phyloP scores from a whole-genome alignment of 352 stramenopile genomes.

The Elongisporangium prolatum region DNA sequence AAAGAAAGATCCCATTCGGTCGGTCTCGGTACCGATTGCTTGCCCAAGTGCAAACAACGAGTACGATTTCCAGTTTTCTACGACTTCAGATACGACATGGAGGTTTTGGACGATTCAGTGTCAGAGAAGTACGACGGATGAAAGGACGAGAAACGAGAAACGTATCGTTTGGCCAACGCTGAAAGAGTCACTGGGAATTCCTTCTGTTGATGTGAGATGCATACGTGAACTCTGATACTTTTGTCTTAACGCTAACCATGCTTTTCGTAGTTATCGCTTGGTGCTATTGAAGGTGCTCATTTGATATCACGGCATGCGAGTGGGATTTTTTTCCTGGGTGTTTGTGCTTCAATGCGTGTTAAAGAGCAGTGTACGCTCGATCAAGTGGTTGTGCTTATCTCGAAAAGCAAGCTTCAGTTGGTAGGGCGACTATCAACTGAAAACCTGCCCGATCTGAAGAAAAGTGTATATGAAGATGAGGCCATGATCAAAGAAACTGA shows the following conservation, averaged over 20 bases:
- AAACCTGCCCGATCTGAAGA: neutral
- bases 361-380: conserved; percentile 4
- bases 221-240: neutral
- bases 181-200: conserved; percentile 32
- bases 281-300: conserved; percentile 7
- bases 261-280: neutral
- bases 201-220: conserved; percentile 14
- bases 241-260: neutral
- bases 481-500: neutral
- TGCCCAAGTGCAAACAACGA: neutral
- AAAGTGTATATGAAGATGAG: neutral
- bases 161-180: conserved; percentile 32
- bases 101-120: conserved; percentile 20
- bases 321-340: neutral
- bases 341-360: neutral
- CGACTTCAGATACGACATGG: conserved; percentile 25
- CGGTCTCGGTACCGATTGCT: conserved; percentile 18
- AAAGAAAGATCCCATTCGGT: conserved; percentile 23
- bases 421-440: conserved; percentile 6
- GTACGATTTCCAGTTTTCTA: conserved; percentile 19
- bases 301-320: neutral
- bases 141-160: neutral
- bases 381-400: conserved; percentile 13
- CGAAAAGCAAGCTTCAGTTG: conserved; percentile 13
- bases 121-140: neutral